Evolutionary conservation across 2,329 filamentous ascomycete genomes (phyloP).

Genomic region (Myriosclerotinia scirpicola): DNA sequence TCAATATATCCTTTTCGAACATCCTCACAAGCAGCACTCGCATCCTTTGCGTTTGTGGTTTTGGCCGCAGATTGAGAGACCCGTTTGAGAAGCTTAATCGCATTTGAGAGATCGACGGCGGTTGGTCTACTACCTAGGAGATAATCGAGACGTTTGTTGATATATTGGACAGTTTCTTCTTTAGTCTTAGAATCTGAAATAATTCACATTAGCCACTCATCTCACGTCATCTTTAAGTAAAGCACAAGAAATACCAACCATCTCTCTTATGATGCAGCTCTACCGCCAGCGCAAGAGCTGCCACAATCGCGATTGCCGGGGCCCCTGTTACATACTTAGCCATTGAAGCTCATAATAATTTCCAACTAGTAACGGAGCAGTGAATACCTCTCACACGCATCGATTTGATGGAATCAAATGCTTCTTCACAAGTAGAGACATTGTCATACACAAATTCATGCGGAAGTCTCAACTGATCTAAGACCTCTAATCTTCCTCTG

Average conservation of each 20-base stretch:
- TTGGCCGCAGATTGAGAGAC: conserved; percentile 55
- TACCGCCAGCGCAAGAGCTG: conserved; percentile 81
- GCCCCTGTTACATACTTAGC: conserved; percentile 54
- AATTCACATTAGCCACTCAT: neutral
- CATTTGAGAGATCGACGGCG: conserved; percentile 91
- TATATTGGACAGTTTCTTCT: conserved; percentile 65
- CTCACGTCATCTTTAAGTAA: neutral
- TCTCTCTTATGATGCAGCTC: conserved; percentile 65
- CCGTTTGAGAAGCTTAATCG: conserved; percentile 74
- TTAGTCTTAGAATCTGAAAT: conserved; percentile 35
- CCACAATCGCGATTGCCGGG: conserved; percentile 97
- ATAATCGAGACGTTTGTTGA: conserved; percentile 77
- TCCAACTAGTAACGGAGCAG: neutral
- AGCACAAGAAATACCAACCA: conserved; percentile 38
- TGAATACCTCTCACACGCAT: conserved; percentile 68
- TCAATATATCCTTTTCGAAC: conserved; percentile 71
- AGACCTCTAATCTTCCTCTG: conserved; percentile 69
- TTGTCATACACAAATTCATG: conserved; percentile 78
- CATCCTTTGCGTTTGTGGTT: conserved; percentile 32
- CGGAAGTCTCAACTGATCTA: conserved; percentile 80
- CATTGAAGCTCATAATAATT: conserved; percentile 6
- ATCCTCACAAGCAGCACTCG: conserved; percentile 41
- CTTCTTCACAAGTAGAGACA: conserved; percentile 68
- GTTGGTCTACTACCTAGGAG: conserved; percentile 88
- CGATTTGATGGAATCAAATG: conserved; percentile 77